Base-by-base conservation (phyloP, 176 grass and related monocot species). In the Lolium rigidum region DNA sequence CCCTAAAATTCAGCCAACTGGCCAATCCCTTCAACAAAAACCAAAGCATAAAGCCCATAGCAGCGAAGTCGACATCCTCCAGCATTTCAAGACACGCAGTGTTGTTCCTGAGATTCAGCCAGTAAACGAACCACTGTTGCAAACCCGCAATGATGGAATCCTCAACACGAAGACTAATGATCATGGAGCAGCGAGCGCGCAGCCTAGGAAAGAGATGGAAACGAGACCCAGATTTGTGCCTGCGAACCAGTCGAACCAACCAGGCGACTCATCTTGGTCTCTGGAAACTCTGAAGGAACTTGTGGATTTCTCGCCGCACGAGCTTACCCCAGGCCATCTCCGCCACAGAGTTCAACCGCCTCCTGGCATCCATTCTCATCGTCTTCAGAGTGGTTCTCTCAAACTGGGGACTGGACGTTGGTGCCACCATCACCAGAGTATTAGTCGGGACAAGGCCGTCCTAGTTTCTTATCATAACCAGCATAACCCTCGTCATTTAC, bases 371-470 rank as follows among this genome's bases (percentile, higher is more conserved):
- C 5, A 26, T 95, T 2, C 8, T 63, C 58, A 82, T 98, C 12
- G 78, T 88, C 49, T 86, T 94, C 65, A 59, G 95, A 44, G 93
- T 92, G 39, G 86, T 92, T 88, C 21, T 92, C 71, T 95, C 90
- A 9, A 87, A 79, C 57, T 83, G 67, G 77, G 87, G 90, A 12
- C 24, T 88, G 41, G 80, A 63, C 48, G 60, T 95, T 1, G 88
- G 90, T 69, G 86, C 88, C 3, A 78, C 16, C 38, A 78, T 90
- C 71, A 83, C 79, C 20, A 88, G 83, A 83, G 24, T 86, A 56
- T 70, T 95, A 37, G 74, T 92, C 10, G 79, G 81, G 17, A 86
- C 88, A n/a, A 86, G 87, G 46, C 96, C 96, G 7, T 88, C 95
- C 49, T 70, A 92, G 35, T 83, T 98, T 73, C 87, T 95, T 18